Percentiles rank a stretch among this genome's conserved stretches.
Conservation (phyloP, 164 flowering plant genomes). For the Chimonanthus praecox region DNA sequence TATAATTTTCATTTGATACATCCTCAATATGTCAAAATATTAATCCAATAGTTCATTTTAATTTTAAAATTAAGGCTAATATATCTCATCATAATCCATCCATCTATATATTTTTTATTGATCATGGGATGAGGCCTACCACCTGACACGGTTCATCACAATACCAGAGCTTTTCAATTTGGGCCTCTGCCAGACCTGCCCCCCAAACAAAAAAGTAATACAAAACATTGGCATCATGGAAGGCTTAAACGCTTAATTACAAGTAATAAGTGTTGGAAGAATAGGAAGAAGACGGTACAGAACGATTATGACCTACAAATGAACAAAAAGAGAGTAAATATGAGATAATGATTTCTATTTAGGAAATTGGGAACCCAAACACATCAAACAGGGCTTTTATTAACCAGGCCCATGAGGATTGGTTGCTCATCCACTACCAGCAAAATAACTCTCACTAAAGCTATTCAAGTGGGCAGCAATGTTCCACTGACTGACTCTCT, state of each 20-base stretch:
- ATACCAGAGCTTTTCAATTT: too few species aligned
- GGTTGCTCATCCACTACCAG: neutral
- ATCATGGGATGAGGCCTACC: too few species aligned
- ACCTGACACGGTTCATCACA: too few species aligned
- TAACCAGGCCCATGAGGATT: neutral
- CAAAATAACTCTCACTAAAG: neutral
- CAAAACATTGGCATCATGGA: neutral
- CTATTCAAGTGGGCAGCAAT: neutral
- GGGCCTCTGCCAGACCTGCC: neutral
- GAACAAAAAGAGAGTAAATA: neutral
- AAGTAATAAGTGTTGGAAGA: neutral
- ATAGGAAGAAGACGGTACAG: neutral
- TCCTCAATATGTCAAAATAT: neutral
- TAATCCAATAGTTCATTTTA: neutral
- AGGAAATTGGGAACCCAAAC: conserved; percentile 1
- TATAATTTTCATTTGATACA: too few species aligned
- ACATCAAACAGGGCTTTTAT: neutral
- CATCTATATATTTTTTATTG: too few species aligned
- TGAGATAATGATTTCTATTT: neutral
- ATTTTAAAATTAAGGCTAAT: too few species aligned
- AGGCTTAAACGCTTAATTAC: neutral
- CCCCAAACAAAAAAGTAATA: neutral
- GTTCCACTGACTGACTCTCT: neutral
- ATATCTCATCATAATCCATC: too few species aligned
- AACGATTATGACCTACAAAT: too few species aligned